Base-by-base conservation (phyloP, 768 basidiomycete species). In the Lepiota brunneoincarnata region DNA sequence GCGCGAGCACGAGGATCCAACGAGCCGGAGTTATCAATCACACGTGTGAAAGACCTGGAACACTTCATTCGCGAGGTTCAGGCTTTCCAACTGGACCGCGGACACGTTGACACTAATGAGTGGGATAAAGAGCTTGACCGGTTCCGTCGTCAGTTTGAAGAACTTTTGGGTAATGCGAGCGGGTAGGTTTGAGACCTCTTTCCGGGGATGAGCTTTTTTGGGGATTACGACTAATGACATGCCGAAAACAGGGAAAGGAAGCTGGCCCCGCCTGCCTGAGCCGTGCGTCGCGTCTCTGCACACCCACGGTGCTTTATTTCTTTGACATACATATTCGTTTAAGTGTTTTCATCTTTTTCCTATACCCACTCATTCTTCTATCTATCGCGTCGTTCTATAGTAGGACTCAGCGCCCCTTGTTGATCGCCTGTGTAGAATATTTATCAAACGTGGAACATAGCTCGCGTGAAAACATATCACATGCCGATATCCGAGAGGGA, bases 1-100 rank as follows among this genome's bases (percentile, higher is more conserved):
- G 89, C 88, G 3, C 81, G 84, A 7, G 75, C 80, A 18, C 81
- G 87, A 23, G 86, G 87, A 6, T 82, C 86, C 0, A 78, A 80
- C 34, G 88, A 90, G 59, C 89, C 89, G 1, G 85, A 89, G 56
- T 50, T 76, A 17, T 86, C 85, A 1, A 72, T 75, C 31, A 63
- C 71, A 1, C 76, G 80, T 10, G 74, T 74, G 2, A 82, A 84
- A 57, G 84, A 85, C 54, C 74, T 90, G 0, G 83, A 87, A 21
- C 77, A 83, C 20, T 91, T 82, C 59, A 69, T 89, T 21, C 83
- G 88, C 24, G 83, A 88, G 57, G 75, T 76, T 39, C 64, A 75
- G 41, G 77, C 79, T 2, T 86, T 84, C 59, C 61, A 75, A 49
- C 68, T 87, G 63, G 88, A 89, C 58, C 63, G 77, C 51, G 87